phyloP scores from a whole-genome alignment of 2,329 filamentous ascomycete species.

The Stachybotrys chlorohalonatus region DNA sequence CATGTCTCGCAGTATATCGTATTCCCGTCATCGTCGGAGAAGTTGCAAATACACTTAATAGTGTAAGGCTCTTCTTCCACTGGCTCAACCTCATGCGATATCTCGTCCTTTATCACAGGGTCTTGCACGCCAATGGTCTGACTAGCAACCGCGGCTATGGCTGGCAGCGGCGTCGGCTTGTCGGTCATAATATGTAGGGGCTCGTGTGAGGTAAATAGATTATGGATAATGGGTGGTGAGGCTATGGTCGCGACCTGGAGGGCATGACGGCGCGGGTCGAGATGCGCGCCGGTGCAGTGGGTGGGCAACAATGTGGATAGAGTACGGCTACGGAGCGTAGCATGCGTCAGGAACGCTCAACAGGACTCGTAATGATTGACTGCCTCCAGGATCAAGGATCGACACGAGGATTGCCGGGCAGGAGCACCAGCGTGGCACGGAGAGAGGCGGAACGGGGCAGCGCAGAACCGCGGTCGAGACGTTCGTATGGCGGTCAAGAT shows the following conservation, averaged over 20 bases:
- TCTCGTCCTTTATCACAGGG: slow-evolving; percentile 29
- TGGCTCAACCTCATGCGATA: slow-evolving; percentile 38
- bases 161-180: slow-evolving; percentile 42
- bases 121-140: slow-evolving; percentile 33
- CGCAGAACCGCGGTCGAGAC: neutral
- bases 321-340: neutral
- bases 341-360: neutral
- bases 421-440: slow-evolving; percentile 11
- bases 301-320: slow-evolving; percentile 5
- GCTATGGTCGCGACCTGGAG: slow-evolving; percentile 44
- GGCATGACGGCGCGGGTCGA: slow-evolving; percentile 49
- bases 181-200: slow-evolving; percentile 53
- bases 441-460: slow-evolving; percentile 7
- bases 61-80: slow-evolving; percentile 75
- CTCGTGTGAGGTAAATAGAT: slow-evolving; percentile 19
- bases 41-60: slow-evolving; percentile 96
- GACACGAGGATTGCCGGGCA: slow-evolving; percentile 1
- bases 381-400: slow-evolving; percentile 10
- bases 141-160: slow-evolving; percentile 47
- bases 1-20: slow-evolving; percentile 95
- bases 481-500: neutral
- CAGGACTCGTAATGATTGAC: slow-evolving; percentile 3
- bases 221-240: slow-evolving; percentile 7
- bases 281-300: slow-evolving; percentile 27
- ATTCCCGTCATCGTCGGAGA: slow-evolving; percentile 89